These are phyloP conservation scores for Vaccinium myrtillus DNA, from an alignment of 148 eudicot genomes.

Conservation along the genomic window DNA sequence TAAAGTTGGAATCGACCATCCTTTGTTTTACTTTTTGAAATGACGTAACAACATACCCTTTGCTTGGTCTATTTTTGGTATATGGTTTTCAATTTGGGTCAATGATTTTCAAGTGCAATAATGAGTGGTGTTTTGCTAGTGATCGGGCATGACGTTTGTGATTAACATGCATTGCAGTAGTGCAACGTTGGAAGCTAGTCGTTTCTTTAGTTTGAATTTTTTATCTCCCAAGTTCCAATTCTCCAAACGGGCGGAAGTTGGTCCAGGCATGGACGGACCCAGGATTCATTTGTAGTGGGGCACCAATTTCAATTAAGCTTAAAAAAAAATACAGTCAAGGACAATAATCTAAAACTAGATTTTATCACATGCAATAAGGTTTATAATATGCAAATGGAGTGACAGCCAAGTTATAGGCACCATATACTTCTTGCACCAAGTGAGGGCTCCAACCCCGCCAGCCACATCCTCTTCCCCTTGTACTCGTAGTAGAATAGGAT, in stretches of 20 bases:
- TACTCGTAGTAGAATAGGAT: too few species aligned
- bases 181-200: neutral
- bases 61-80: neutral
- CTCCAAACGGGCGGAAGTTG: neutral
- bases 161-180: neutral
- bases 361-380: too few species aligned
- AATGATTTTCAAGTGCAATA: neutral
- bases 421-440: too few species aligned
- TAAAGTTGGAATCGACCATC: neutral
- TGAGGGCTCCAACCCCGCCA: too few species aligned
- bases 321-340: too few species aligned
- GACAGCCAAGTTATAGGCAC: too few species aligned
- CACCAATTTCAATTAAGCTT: too few species aligned
- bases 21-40: neutral
- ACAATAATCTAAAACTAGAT: too few species aligned
- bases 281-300: too few species aligned
- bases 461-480: too few species aligned
- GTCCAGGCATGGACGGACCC: too few species aligned
- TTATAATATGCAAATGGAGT: too few species aligned
- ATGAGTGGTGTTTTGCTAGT: neutral
- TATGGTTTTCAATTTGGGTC: neutral
- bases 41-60: neutral
- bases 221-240: neutral
- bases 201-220: neutral
- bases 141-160: neutral